Evolutionary conservation across 2,329 filamentous ascomycete genomes (phyloP), one percentile per base, ranked within the genome.

Genomic region (Scleromitrula shiraiana): DNA sequence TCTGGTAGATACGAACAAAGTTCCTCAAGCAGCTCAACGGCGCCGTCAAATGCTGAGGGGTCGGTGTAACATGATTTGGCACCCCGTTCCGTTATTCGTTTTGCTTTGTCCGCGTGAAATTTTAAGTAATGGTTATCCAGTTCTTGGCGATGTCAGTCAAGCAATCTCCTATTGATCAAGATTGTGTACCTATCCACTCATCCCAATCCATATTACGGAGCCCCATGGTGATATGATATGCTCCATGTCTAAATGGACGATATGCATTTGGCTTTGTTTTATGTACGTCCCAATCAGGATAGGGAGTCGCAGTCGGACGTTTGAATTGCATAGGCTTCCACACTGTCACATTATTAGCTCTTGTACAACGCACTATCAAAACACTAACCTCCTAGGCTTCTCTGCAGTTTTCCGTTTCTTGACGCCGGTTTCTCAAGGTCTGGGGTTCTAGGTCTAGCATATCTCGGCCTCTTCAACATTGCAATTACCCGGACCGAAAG

Each of bases 101-200:
- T 68, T 1, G 76, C 73, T 66, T 94, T 94, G 54, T 83, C 77
- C 26, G 73, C 74, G 65, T 94, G 86, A 62, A 74, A 94, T 45
- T 76, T 77, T 1, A 80, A 74, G 63, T 79, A 94, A 39, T 90
- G 76, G 60, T 85, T 90, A 66, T 94, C 88, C 22, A 94, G 76
- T 66, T 94, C 85, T 74, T 48, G 22, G 7, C 37, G 35, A 36
- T 19, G 22, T 60, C 30, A 59, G 56, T 46, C 26, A 36, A 19
- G 38, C 17, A 30, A 7, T 8, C 14, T 36, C 23, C 9, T 23
- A 20, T 8, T n/a, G 27, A 19, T 17, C 5, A 12, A 26, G 37
- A 32, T 29, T 9, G 54, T 32, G 41, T 48, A 64, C 62, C 62
- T 50, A 64, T 64, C 62, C 62, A 64, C 39, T 64, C 59, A 49